Evolutionary conservation across 495 filamentous ascomycete genomes (phyloP).

Genomic region (Penicillium cataractarum): DNA sequence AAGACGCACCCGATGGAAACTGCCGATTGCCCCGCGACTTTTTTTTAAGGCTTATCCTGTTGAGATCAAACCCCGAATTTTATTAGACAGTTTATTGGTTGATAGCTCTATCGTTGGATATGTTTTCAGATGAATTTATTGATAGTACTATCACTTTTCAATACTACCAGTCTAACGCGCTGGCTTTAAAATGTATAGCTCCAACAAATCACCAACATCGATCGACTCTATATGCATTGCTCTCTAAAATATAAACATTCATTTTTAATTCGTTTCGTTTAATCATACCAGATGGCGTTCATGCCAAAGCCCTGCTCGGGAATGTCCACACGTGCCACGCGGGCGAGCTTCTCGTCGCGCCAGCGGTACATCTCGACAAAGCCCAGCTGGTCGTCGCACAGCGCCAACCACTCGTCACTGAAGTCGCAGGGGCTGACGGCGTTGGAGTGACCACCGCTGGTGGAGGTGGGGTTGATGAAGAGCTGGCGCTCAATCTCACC

Average conservation of each 20-base stretch:
- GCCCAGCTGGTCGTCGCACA: constrained; percentile 83
- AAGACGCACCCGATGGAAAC: constrained; percentile 28
- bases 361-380: constrained; percentile 86
- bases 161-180: neutral
- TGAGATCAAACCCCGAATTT: neutral
- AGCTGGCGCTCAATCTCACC: constrained; percentile 77
- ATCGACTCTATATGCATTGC: neutral
- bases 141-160: neutral
- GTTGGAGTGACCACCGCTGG: constrained; percentile 83
- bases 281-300: constrained; percentile 93
- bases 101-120: neutral
- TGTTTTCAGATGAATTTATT: neutral
- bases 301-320: constrained; percentile 83
- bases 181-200: neutral
- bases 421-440: constrained; percentile 78
- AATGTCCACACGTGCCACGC: constrained; percentile 74
- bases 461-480: constrained; percentile 79
- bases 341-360: constrained; percentile 73
- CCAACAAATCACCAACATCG: neutral
- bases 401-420: constrained; percentile 81
- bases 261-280: constrained; percentile 21
- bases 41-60: neutral
- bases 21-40: constrained; percentile 21
- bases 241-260: neutral
- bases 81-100: neutral